Evolutionary conservation across 768 basidiomycete species (phyloP), one percentile per base, ranked within the genome.

Genomic region (Boletus rufocinnamomeus): DNA sequence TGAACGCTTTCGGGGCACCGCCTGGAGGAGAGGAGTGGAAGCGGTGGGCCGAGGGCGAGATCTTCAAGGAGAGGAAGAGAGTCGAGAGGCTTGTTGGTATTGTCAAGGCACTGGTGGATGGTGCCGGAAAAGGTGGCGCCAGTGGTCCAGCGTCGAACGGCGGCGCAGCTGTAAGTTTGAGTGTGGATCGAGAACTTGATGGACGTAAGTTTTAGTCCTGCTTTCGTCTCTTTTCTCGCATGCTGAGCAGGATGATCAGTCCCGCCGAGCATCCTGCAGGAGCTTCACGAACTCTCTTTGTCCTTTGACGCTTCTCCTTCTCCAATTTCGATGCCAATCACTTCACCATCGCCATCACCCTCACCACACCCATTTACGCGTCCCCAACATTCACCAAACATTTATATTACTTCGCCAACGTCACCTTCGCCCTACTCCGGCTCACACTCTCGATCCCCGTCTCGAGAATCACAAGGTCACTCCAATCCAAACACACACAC

Each of bases 351-450:
- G 0, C 72, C 70, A 0, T 74, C 70, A 0, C 68, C 66, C 2
- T 70, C 70, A 2, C 72, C 70, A 0, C 57, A 68, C 48, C 32
- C 51, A 34, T 50, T 59, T 11, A 47, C 58, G 4, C 58, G 57
- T 5, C 61, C 54, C 8, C 70, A 49, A 13, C 57, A 73, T 43
- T 83, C 79, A 53, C 88, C 89, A 10, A 87, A 89, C 62, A 89
- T 91, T 63, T 88, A 80, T 67, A 79, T 92, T 63, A 91, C 87
- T 4, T 85, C 86, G 0, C 87, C 89, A 3, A 73, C 75, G 0
- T 78, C 80, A 4, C 68, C 82, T 23, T 75, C 75, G 6, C 69
- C 72, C 1, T 59, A 63, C 43, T 13, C 52, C 4, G 27, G 44
- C 30, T 45, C 70, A 16, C 66, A 72, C 52, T 53, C 68, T 21